Base-by-base conservation (phyloP, 164 flowering plant species). In the Berberis vulgaris region DNA sequence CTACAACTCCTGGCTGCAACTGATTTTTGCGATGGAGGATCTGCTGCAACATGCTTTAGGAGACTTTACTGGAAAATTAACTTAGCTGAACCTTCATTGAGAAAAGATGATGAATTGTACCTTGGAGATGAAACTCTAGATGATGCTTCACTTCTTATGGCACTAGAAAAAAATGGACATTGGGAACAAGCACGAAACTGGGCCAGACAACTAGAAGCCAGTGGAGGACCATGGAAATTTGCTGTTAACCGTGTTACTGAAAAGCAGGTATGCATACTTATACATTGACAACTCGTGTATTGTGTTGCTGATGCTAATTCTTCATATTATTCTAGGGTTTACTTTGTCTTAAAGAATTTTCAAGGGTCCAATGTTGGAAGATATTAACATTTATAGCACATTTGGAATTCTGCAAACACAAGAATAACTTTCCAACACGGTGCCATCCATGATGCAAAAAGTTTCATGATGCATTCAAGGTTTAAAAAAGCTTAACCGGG, bases 111-210 rank as follows among this genome's bases (percentile, higher is more conserved):
- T 71, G 78, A 71, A 60, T 72, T 84, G n/a, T 82, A 83, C 72
- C 79, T 95, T 54, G 99, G 96, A 10, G 76, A 76, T 78, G 92
- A 84, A 64, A 67, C 79, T 59, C 71, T 86, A 45, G 97, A 95
- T 81, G 99, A 91, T 79, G 83, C 83, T 72, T 82, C 96, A 54
- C 97, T 91, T 76, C 66, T 91, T 64, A 62, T 76, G 12, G 94
- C 88, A 50, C 66, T 95, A 59, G 89, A 84, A 76, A 83, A 81
- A 64, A 86, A 83, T 72, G 88, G 97, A 40, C 81, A 82, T 11
- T 95, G 99, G 99, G 99, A 91, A 54, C 96, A 89, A 71, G 99
- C 97, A 64, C 96, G 97, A 50, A 88, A 73, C 69, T 95, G 99
- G 99, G 97, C 99, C 46, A 81, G 73, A 72, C 97, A 95, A 70